Conservation (phyloP, 2,329 filamentous ascomycete genomes). For the Phyllosticta citrichinensis region DNA sequence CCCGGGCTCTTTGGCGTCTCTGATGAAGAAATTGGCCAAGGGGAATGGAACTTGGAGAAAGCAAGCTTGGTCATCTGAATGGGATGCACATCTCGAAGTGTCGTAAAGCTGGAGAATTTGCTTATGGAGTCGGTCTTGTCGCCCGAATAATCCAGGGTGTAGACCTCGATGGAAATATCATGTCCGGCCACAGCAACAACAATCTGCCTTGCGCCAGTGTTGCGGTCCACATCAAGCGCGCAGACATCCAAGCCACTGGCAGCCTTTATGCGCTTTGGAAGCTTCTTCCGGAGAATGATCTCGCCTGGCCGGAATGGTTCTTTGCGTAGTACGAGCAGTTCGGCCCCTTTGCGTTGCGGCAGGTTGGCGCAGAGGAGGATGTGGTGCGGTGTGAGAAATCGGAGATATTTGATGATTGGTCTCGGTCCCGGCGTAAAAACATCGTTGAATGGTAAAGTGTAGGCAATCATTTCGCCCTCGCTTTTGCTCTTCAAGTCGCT, state of each 20-base stretch:
- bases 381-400: conserved; percentile 45
- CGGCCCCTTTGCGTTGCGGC: conserved; percentile 44
- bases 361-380: conserved; percentile 48
- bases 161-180: conserved; percentile 67
- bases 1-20: conserved; percentile 17
- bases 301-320: conserved; percentile 47
- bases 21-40: conserved; percentile 16
- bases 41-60: conserved; percentile 37
- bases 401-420: conserved; percentile 45
- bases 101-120: conserved; percentile 40
- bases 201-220: conserved; percentile 61
- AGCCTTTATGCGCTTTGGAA: conserved; percentile 60
- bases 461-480: conserved; percentile 16
- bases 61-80: conserved; percentile 48
- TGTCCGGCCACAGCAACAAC: conserved; percentile 71
- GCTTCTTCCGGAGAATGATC: conserved; percentile 43
- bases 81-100: conserved; percentile 45
- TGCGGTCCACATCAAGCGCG: conserved; percentile 47
- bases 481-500: conserved; percentile 23
- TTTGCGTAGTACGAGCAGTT: conserved; percentile 49
- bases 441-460: conserved; percentile 21
- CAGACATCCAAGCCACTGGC: conserved; percentile 71
- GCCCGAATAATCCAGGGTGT: conserved; percentile 63
- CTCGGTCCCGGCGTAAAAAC: conserved; percentile 29
- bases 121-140: conserved; percentile 34